Conservation (phyloP, 345 rosid species). For the Hirschfeldia incana region DNA sequence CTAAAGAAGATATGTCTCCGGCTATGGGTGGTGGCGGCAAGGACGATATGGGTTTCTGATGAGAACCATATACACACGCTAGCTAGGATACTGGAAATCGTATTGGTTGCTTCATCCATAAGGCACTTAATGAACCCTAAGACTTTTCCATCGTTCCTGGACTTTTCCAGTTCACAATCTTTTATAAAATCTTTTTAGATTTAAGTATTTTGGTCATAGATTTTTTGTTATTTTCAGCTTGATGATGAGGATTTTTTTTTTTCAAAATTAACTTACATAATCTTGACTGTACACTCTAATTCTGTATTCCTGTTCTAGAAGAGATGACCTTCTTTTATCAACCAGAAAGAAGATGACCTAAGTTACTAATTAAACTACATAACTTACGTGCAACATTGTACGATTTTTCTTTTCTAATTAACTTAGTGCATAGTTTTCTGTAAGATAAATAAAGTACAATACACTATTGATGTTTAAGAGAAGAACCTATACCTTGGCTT, state of each 20-base stretch:
- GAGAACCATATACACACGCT: conserved; percentile 31
- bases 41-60: conserved; percentile 82
- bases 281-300: neutral
- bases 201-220: neutral
- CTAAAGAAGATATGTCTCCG: conserved; percentile 69
- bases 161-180: neutral
- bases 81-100: conserved; percentile 9
- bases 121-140: neutral
- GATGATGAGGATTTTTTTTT: neutral
- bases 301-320: neutral
- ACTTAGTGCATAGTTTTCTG: neutral
- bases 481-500: neutral
- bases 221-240: neutral
- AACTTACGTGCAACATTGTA: neutral
- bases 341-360: too few species aligned
- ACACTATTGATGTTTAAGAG: too few species aligned
- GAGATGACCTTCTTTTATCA: neutral
- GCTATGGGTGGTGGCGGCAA: conserved; percentile 66
- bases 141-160: neutral
- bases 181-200: neutral
- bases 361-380: neutral
- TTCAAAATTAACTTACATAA: neutral
- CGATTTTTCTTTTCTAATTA: neutral
- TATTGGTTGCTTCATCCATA: conserved; percentile 13
- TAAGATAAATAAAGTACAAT: too few species aligned